A percentile compares a stretch with the other conserved stretches of the same genome.
These are phyloP conservation scores for Musa balbisiana DNA, from an alignment of 202 grass and related monocot genomes.

Conservation along the genomic window DNA sequence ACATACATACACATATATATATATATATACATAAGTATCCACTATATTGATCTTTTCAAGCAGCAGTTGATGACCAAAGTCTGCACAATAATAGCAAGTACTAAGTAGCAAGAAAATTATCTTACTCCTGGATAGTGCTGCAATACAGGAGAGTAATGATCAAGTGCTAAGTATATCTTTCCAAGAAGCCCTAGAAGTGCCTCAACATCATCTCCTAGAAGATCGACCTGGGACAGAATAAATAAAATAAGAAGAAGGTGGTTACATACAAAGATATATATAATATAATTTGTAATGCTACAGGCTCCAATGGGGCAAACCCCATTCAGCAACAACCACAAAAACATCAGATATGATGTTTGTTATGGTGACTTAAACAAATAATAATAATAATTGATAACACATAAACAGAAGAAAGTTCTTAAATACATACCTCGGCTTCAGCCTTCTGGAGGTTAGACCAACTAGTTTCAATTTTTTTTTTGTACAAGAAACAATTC, in stretches of 20 bases:
- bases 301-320: background rate
- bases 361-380: background rate
- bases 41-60: background rate
- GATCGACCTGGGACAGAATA: conserved; percentile 53
- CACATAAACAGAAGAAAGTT: background rate
- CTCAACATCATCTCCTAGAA: conserved; percentile 83
- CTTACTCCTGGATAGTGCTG: conserved; percentile 86
- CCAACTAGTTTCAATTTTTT: conserved; percentile 73
- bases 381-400: background rate
- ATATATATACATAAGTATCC: too few species aligned
- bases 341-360: background rate
- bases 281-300: background rate
- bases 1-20: too few species aligned
- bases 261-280: conserved; percentile 8
- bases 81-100: conserved; percentile 1
- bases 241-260: background rate
- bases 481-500: conserved; percentile 58
- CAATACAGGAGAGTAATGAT: conserved; percentile 86
- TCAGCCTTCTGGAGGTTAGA: conserved; percentile 89
- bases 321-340: background rate
- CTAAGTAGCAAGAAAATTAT: conserved; percentile 12
- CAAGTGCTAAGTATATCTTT: conserved; percentile 78
- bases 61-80: background rate
- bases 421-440: conserved; percentile 61
- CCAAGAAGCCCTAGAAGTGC: conserved; percentile 52